Percentiles rank a stretch among this genome's conserved stretches.
Evolutionary conservation across 345 rosid species (phyloP).

Genomic region (Gossypium mustelinum): DNA sequence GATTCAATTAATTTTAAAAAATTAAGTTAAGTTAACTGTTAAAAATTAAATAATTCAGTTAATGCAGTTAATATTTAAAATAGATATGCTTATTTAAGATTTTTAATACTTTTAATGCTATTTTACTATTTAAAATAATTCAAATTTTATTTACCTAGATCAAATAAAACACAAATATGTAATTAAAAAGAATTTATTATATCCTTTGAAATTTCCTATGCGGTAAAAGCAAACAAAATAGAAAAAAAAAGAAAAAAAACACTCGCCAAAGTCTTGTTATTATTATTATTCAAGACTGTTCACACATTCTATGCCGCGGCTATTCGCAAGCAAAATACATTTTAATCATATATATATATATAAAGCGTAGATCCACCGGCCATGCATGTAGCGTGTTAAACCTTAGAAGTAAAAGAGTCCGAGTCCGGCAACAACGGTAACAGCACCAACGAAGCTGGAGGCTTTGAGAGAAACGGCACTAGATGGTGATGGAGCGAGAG

Average conservation of each 20-base stretch:
- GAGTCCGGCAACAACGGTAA: conserved; percentile 12
- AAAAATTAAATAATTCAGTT: no score
- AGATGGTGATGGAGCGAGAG: neutral
- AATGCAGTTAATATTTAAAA: no score
- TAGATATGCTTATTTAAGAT: no score
- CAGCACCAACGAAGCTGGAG: conserved; percentile 13
- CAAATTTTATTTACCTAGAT: no score
- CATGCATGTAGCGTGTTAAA: neutral
- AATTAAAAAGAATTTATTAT: no score
- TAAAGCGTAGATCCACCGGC: neutral
- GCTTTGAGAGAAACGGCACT: conserved; percentile 10
- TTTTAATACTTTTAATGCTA: no score
- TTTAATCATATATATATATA: neutral
- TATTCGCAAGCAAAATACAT: neutral
- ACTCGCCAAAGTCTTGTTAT: no score
- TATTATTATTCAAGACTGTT: neutral
- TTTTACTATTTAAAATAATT: no score
- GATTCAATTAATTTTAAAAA: no score
- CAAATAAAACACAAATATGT: no score
- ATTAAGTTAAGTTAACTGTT: no score
- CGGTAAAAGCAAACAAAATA: neutral
- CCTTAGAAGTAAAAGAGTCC: conserved; percentile 22
- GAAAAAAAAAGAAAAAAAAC: neutral
- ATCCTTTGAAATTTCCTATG: no score
- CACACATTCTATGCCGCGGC: neutral